These are phyloP conservation scores for Alternaria sp. DNA, from an alignment of 2,329 filamentous ascomycete genomes.

Conservation along the genomic window DNA sequence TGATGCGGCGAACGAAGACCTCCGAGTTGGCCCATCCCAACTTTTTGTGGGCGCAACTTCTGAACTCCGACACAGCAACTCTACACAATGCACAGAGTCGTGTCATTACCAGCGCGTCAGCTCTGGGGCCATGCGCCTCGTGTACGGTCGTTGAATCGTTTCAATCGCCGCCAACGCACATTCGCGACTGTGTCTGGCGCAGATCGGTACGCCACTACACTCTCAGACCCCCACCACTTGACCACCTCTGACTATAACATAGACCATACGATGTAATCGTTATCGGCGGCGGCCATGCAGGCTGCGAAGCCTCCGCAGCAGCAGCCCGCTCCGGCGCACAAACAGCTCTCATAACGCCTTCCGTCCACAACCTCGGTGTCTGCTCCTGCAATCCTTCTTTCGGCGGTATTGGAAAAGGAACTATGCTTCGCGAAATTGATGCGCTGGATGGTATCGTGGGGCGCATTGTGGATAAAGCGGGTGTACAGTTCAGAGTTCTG, in stretches of 20 bases:
- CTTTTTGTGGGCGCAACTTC: constrained; percentile 21
- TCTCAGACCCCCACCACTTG: neutral
- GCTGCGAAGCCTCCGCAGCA: constrained; percentile 90
- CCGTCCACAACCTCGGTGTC: constrained; percentile 85
- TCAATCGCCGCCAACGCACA: constrained; percentile 47
- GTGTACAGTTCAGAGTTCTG: constrained; percentile 89
- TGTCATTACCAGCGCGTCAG: constrained; percentile 47
- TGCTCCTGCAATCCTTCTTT: constrained; percentile 98
- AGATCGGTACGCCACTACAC: constrained; percentile 30
- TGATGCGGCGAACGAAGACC: constrained; percentile 29
- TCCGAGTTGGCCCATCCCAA: constrained; percentile 21
- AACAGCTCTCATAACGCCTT: constrained; percentile 89
- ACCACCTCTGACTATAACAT: constrained; percentile 25
- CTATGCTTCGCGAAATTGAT: constrained; percentile 93
- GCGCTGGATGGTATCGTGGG: constrained; percentile 90
- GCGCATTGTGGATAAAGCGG: constrained; percentile 89
- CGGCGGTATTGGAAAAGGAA: constrained; percentile 98
- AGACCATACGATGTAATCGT: constrained; percentile 91
- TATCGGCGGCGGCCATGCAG: constrained; percentile 94
- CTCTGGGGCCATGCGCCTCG: constrained; percentile 61
- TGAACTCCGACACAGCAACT: constrained; percentile 12
- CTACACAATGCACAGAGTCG: constrained; percentile 36
- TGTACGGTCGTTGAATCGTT: constrained; percentile 52
- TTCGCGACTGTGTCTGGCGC: constrained; percentile 58
- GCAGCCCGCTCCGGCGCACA: constrained; percentile 87